Base-by-base conservation (phyloP, 2,329 filamentous ascomycete species). In the Pseudogymnoascus sp. region DNA sequence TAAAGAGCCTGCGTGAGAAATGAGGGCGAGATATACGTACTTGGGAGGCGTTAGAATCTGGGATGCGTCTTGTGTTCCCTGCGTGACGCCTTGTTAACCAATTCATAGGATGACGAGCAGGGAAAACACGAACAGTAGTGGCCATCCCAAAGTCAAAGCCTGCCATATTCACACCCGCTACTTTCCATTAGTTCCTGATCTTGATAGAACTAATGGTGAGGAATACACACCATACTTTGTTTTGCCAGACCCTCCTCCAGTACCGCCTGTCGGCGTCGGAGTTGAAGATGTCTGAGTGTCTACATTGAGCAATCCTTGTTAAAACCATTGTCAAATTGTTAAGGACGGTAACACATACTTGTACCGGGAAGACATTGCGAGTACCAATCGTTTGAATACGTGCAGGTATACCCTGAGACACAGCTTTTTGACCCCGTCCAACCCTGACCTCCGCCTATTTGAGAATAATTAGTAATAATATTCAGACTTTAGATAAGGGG, bases 91-190 rank as follows among this genome's bases (percentile, higher is more conserved):
- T 4, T 44, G 12, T 21, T 44, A 44, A 12, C 12, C 3, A 14
- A 12, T 44, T 44, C 31, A 12, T 14, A n/a, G 16, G 34, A 14
- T 16, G 34, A 44, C 31, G n/a, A 60, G 18, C 46, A 64, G 62
- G 10, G 11, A 23, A 11, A 44, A 21, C 12, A 44, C 40, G 12
- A 44, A 44, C 40, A 44, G 76, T 72, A 4, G 76, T 80, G 11
- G 66, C 67, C 64, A 77, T 79, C n/a, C 78, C 78, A 65, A 81
- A 81, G 64, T 81, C 79, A 62, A 79, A 79, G 1, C 79, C 79
- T 2, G 77, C 74, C 62, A 79, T 78, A 67, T 78, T 78, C 31
- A 77, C 70, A 56, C 76, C 76, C 25, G 61, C 61, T 62, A 6
- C 4, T 10, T 23, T 37, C 16, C 28, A 21, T 61, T 25, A 62